Base-by-base conservation (phyloP, 768 basidiomycete species). In the Leccinum subgranulosum region DNA sequence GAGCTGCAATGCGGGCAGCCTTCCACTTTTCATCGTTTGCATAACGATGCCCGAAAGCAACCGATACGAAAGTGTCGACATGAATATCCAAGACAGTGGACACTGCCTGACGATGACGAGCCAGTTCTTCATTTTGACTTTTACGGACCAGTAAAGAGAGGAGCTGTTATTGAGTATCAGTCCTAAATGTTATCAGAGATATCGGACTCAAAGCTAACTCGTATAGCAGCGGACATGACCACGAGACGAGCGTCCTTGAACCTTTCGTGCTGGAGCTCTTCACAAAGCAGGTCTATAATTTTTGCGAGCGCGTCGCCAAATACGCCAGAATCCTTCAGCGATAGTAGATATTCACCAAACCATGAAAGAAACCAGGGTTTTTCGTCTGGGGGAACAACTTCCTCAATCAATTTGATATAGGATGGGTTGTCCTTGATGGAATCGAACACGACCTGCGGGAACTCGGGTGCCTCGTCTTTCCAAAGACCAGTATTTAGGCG, bases 191-290 rank as follows among this genome's bases (percentile, higher is more conserved):
- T 36, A 54, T 50, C 21, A 53, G 25, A 28, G 14, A 59, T 25
- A 36, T 55, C 17, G 27, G 45, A 48, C 36, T 8, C 59, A 54
- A 41, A 23, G 75, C 88, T 74, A 67, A 93, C 94, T 62, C 80
- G 77, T 47, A 84, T 73, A 3, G 87, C 86, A 29, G 81, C 75
- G 27, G 76, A 67, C 73, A 93, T 83, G 17, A 85, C 81, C 23
- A 74, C 72, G 1, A 90, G 84, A 15, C 87, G 81, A 21, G 82
- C 73, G 25, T 77, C 74, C 50, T 76, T 71, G 66, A 90, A 88
- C 4, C 89, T 81, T 56, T 86, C 83, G 61, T 93, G 90, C 66
- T 94, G 93, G 19, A 90, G 72, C 61, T 91, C 86, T 66, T 90
- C 90, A 69, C 87, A 89, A 52, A 94, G 78, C 59, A 91, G 87